phyloP scores from a whole-genome alignment of 495 filamentous ascomycete species.

The Tuber melanosporum region DNA sequence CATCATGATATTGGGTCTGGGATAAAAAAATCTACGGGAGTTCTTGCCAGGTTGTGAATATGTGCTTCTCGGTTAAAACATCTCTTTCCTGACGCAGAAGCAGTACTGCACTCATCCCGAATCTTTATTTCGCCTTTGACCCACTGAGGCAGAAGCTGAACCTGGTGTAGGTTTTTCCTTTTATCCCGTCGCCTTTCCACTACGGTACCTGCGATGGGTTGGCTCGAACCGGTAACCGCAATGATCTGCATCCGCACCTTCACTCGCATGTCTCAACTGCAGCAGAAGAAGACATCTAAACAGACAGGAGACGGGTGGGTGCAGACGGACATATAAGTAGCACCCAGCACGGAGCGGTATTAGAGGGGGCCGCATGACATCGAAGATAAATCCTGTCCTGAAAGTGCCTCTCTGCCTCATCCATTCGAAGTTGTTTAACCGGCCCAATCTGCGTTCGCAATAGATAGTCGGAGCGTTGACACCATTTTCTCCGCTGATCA shows the following conservation, averaged over 20 bases:
- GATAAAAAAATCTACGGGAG: neutral
- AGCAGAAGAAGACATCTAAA: neutral
- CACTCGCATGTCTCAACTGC: neutral
- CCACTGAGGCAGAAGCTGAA: neutral
- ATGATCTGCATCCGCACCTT: neutral
- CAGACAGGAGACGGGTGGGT: neutral
- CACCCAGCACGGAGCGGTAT: neutral
- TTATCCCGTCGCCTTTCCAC: neutral
- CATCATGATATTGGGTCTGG: neutral
- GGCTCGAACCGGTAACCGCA: neutral
- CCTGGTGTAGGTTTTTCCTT: neutral
- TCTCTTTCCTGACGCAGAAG: neutral
- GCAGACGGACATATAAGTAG: neutral
- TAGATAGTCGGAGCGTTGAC: neutral
- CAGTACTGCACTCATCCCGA: neutral
- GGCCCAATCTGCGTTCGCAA: neutral
- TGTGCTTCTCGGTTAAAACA: neutral
- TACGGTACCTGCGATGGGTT: neutral
- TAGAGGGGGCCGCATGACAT: neutral
- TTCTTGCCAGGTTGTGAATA: neutral
- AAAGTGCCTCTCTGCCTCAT: neutral
- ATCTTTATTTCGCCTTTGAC: neutral
- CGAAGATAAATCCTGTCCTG: neutral
- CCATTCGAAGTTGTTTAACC: neutral
- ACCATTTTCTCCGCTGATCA: neutral